Evolutionary conservation across 2,329 filamentous ascomycete genomes (phyloP).

Genomic region (Fusarium redolens): DNA sequence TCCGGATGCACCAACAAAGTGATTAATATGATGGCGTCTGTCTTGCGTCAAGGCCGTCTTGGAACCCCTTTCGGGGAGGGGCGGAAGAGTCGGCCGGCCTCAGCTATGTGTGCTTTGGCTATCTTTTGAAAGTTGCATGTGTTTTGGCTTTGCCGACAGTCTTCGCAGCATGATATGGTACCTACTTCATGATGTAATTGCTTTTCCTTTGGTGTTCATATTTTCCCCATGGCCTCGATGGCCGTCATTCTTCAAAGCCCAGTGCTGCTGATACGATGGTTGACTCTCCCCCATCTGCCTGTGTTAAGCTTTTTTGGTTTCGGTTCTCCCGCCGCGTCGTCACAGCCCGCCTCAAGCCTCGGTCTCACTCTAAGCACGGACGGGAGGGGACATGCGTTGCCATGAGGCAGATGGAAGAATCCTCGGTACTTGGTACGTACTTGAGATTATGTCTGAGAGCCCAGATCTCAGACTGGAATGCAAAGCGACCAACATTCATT

Average conservation of each 20-base stretch:
- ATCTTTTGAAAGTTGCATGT: background rate
- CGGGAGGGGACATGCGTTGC: background rate
- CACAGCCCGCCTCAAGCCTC: background rate
- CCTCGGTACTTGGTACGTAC: conserved; percentile 18
- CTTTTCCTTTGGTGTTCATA: background rate
- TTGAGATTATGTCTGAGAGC: conserved; percentile 13
- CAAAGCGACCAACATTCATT: background rate
- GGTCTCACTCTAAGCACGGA: background rate
- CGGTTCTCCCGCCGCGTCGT: background rate
- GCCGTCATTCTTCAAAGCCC: background rate
- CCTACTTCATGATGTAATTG: background rate
- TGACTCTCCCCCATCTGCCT: background rate
- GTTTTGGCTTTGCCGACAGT: background rate
- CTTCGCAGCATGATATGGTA: background rate
- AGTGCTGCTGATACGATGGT: background rate
- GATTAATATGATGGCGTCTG: background rate
- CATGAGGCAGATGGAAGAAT: background rate
- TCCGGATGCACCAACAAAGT: background rate
- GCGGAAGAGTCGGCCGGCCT: background rate
- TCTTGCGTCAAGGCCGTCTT: background rate
- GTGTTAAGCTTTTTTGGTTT: background rate
- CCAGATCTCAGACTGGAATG: conserved; percentile 14
- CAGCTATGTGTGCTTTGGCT: background rate
- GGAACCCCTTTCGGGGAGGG: background rate
- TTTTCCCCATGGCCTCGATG: background rate